These are phyloP conservation scores for Ilex paraguariensis DNA, from an alignment of 305 asterid genomes.

Conservation along the genomic window DNA sequence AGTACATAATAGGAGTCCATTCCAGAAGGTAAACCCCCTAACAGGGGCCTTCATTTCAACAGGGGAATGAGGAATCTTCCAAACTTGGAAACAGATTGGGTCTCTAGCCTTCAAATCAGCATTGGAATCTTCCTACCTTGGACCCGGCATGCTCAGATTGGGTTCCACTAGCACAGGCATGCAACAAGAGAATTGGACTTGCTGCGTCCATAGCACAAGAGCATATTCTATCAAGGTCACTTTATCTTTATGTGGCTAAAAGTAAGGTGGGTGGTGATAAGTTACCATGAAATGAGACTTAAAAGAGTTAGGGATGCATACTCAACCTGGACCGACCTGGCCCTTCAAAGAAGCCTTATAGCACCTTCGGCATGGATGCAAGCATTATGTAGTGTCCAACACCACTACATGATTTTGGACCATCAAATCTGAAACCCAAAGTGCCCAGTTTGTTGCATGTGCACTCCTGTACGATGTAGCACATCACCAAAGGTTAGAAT, in stretches of 20 bases:
- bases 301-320: slow-evolving; percentile 3
- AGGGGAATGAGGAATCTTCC: slow-evolving; percentile 4
- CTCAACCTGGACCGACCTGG: slow-evolving; percentile 1
- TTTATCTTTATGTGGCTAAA: no score
- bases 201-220: slow-evolving; percentile 11
- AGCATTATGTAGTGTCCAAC: no score
- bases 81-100: slow-evolving; percentile 15
- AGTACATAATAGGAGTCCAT: no score
- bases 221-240: slow-evolving; percentile 2
- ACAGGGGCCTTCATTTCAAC: no score
- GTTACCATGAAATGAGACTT: slow-evolving; percentile 12
- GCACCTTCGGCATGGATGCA: slow-evolving; percentile 10
- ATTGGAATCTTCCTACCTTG: slow-evolving; percentile 11
- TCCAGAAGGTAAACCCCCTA: no score
- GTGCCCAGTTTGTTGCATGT: no score
- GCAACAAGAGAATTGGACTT: slow-evolving; percentile 14
- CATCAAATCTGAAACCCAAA: no score
- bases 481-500: no score
- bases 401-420: no score
- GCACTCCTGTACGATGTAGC: no score
- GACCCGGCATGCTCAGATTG: slow-evolving; percentile 9
- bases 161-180: slow-evolving; percentile 25
- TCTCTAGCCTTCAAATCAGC: slow-evolving; percentile 11
- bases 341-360: slow-evolving; percentile 5
- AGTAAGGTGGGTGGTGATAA: background rate